Evolutionary conservation across 2,329 filamentous ascomycete species (phyloP), one percentile per base, ranked within the genome.

Genomic region (Pseudocercospora fijiensis): DNA sequence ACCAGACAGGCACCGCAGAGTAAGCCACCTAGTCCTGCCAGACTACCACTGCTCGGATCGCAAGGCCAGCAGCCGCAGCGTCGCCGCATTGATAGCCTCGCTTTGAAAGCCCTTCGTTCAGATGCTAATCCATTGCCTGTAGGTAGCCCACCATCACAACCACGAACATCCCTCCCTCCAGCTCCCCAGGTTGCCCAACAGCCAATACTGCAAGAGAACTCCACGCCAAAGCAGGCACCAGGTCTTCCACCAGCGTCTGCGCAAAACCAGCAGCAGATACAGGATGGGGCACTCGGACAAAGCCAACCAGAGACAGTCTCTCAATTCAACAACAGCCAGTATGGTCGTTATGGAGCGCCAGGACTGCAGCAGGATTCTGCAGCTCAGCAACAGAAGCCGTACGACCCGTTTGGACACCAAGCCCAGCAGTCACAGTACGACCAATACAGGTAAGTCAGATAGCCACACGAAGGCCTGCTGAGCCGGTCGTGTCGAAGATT

Each of bases 1-100:
- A 98, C 95, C 61, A 89, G 94, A 73, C 94, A 97, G 75, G 92
- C 94, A 67, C 94, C 94, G 27, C 91, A 94, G 70, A 93, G 96
- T 75, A 41, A 41, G 37, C 37, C 37, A 8, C 37, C 16, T 41
- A 41, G 16, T 41, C 16, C 37, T 41, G 37, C 37, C 37, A 41
- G 37, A 41, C 37, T 41, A 41, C 18, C 37, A 41, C 18, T 41
- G 37, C 37, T 41, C 18, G 16, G 16, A 41, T 18, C 16, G 37
- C 37, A n/a, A 41, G 5, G 37, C 16, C 16, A 41, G 16, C 5
- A 18, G 16, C 16, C 5, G 37, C 37, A 13, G 37, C 37, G 37
- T 6, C 37, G 37, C 16, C 37, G 37, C 37, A 41, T 41, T n/a
- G 16, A 41, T 41, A 8, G 37, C 18, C 37, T 41, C 37, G 37